These are phyloP conservation scores for Penicillium sp. DNA, from an alignment of 2,329 filamentous ascomycete species.

Conservation along the genomic window DNA sequence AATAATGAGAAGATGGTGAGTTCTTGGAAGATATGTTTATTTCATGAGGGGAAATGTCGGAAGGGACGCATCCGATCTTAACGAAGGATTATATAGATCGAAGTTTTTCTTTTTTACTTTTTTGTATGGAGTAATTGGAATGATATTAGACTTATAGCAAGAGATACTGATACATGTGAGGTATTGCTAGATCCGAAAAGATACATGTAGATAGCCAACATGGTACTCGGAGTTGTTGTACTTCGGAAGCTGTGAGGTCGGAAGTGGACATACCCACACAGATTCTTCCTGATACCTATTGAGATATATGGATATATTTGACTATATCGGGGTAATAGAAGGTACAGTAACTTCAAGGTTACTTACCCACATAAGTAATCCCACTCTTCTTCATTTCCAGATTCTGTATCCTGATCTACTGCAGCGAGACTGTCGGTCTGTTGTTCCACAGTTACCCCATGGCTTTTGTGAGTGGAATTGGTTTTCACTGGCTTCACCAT, in stretches of 20 bases:
- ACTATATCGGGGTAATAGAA: too few species aligned
- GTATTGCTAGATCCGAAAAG: background rate
- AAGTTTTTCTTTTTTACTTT: background rate
- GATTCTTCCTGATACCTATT: background rate
- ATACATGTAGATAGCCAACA: background rate
- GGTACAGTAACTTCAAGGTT: too few species aligned
- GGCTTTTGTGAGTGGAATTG: too few species aligned
- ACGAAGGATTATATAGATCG: background rate
- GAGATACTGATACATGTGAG: background rate
- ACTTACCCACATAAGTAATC: background rate
- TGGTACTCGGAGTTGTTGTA: background rate
- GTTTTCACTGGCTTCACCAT: background rate
- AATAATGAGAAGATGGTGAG: background rate
- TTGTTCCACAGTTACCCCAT: background rate
- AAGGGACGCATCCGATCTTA: constrained; percentile 21
- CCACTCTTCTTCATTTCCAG: background rate
- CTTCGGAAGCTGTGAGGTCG: background rate
- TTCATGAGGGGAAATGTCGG: constrained; percentile 18
- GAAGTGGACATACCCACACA: background rate
- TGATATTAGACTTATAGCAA: background rate
- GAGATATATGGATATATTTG: too few species aligned
- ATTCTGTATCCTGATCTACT: background rate
- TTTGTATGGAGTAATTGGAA: background rate
- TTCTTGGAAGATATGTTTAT: constrained; percentile 1
- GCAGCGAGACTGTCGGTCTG: background rate